phyloP scores from a whole-genome alignment of 495 filamentous ascomycete genomes.

The Choiromyces venosus region DNA sequence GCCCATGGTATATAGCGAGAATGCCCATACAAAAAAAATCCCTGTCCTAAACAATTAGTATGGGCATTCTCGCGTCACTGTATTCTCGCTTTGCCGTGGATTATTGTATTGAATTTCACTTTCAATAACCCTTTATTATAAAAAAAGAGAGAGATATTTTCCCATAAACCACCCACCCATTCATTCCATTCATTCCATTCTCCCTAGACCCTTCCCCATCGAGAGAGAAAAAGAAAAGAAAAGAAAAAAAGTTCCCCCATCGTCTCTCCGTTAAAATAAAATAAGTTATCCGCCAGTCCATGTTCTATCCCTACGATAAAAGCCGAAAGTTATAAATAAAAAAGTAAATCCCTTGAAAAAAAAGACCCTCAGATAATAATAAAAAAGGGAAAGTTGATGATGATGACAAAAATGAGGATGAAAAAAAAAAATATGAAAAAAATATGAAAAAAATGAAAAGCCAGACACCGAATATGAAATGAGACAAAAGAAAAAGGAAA shows the following conservation, averaged over 20 bases:
- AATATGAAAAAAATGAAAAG: conserved; percentile 30
- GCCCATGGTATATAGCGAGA: no score
- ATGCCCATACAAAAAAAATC: no score
- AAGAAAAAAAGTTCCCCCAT: not conserved
- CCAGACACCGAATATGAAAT: conserved; percentile 42
- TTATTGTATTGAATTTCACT: conserved; percentile 1
- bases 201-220: not conserved
- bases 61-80: no score
- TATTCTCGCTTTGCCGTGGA: no score
- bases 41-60: no score
- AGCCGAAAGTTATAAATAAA: not conserved
- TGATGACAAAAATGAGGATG: not conserved
- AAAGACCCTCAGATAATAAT: not conserved
- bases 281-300: not conserved
- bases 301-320: conserved; percentile 5
- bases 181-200: no score
- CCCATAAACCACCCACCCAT: not conserved
- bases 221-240: not conserved
- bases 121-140: not conserved
- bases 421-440: conserved; percentile 32
- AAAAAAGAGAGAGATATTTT: not conserved
- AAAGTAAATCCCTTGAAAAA: not conserved
- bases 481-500: conserved; percentile 9
- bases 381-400: conserved; percentile 7
- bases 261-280: conserved; percentile 4